Base-by-base conservation (phyloP, 768 basidiomycete genomes). In the Obba rivulosa region DNA sequence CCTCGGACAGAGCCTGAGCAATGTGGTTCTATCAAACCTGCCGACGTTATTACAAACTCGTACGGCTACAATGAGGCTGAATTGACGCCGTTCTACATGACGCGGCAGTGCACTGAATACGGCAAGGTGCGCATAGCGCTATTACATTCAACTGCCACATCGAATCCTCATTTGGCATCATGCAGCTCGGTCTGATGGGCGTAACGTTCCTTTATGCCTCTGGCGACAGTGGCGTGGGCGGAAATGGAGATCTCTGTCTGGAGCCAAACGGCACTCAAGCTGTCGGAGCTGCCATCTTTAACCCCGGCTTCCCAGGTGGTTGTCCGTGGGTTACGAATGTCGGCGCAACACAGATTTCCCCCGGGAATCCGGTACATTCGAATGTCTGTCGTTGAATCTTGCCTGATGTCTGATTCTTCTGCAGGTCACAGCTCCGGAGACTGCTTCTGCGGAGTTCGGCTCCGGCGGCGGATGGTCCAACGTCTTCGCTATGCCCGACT, bases 201-300 rank as follows among this genome's bases (percentile, higher is more conserved):
- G 57, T 61, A 5, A 66, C 74, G 3, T 43, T 76, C 20, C 54
- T 76, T 31, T 77, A 71, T 51, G 64, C 66, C 24, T 72, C 73
- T 7, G 75, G 75, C 18, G 73, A 77, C 49, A 58, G 57, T 24
- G 73, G 74, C 43, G 75, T 75, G n/a, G 72, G 68, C 1, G 73
- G 72, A 1, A 49, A 52, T 28, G 53, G 41, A 5, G 60, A 53
- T 18, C 10, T 52, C 14, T 75, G 75, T 52, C 51, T 75, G 31
- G 55, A 62, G 38, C 23, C 64, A 2, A 50, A 53, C 3, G 69
- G 71, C 54, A 36, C 28, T 43, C 40, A 48, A 22, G 38, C 41
- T 8, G 34, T 34, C 14, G 47, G 31, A 4, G 51, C 49, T 2
- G 20, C 35, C 13, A 9, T 21, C 35, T 58, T 58, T 49, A 47